Conservation (phyloP, 2,329 filamentous ascomycete genomes). For the Colletotrichum australisinense region DNA sequence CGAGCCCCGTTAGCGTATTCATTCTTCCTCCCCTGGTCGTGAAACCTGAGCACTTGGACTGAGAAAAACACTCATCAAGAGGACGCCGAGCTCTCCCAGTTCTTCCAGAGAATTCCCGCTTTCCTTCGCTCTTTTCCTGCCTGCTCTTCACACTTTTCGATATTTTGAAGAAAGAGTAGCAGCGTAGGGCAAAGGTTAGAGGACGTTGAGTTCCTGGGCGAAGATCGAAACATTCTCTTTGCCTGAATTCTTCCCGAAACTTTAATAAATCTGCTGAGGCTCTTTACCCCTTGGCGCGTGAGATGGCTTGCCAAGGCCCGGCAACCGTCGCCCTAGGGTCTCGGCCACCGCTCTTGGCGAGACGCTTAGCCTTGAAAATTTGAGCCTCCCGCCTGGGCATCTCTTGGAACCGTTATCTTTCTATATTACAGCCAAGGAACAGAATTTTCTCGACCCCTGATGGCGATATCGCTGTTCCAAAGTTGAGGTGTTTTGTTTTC, state of each 20-base stretch:
- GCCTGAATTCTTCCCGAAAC: not conserved
- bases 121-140: not conserved
- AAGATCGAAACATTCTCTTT: not conserved
- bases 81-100: not conserved
- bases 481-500: not conserved
- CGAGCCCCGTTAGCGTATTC: not conserved
- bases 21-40: not conserved
- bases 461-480: not conserved
- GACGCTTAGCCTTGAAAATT: not conserved
- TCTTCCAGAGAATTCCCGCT: not conserved
- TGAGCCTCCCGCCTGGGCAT: not conserved
- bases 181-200: not conserved
- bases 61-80: not conserved
- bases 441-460: not conserved
- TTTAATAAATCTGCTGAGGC: not conserved
- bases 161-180: not conserved
- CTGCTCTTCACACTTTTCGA: not conserved
- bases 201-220: not conserved
- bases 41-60: not conserved
- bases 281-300: not conserved
- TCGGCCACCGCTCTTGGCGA: not conserved
- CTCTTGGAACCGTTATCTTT: not conserved
- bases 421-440: not conserved
- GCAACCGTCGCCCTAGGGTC: not conserved
- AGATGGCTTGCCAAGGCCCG: not conserved